Evolutionary conservation across 202 grass and related monocot genomes (phyloP).

Genomic region (Carex arenaria): DNA sequence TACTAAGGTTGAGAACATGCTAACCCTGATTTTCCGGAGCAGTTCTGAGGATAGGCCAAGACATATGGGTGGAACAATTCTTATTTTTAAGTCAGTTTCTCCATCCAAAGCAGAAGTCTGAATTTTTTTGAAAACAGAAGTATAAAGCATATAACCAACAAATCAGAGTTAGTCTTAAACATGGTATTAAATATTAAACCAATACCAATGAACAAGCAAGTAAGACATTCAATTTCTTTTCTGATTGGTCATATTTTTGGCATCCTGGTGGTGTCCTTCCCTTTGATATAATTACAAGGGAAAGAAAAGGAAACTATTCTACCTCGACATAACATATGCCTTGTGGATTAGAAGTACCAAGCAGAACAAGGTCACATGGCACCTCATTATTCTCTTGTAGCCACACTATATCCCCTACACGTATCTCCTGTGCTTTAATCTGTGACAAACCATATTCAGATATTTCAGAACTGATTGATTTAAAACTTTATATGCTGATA

Average conservation of each 20-base stretch:
- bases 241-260: neutral
- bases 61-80: slow-evolving; percentile 59
- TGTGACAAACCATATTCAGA: slow-evolving; percentile 32
- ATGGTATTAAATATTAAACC: neutral
- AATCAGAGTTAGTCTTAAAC: neutral
- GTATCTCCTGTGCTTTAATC: slow-evolving; percentile 82
- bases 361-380: slow-evolving; percentile 84
- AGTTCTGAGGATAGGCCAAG: slow-evolving; percentile 46
- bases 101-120: slow-evolving; percentile 96
- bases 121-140: neutral
- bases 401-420: slow-evolving; percentile 88
- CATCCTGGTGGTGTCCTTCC: neutral
- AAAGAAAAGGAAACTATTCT: slow-evolving; percentile 21
- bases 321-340: slow-evolving; percentile 98
- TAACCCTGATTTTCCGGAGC: slow-evolving; percentile 61
- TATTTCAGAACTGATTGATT: slow-evolving; percentile 15
- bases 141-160: neutral
- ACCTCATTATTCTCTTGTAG: slow-evolving; percentile 95
- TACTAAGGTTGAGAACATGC: slow-evolving; percentile 16
- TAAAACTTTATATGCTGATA: neutral
- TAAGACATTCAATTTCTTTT: neutral
- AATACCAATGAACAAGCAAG: neutral
- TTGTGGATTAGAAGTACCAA: slow-evolving; percentile 85
- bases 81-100: slow-evolving; percentile 92
- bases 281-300: neutral